Evolutionary conservation across 2,329 filamentous ascomycete species (phyloP).

Genomic region (Colletotrichum costaricense): DNA sequence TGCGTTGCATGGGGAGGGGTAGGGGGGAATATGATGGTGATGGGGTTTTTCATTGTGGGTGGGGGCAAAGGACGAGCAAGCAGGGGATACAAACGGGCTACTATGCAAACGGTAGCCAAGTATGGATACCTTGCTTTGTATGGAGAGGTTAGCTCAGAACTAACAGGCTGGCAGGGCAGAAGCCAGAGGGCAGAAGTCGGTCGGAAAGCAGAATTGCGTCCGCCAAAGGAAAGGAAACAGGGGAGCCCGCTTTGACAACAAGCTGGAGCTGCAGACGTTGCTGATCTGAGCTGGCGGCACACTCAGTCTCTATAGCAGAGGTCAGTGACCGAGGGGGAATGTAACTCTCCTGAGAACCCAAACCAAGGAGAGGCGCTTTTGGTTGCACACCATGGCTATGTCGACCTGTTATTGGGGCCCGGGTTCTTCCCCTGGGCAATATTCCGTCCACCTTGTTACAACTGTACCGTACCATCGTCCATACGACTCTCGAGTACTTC

Average conservation of each 20-base stretch:
- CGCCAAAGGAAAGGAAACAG: neutral
- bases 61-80: neutral
- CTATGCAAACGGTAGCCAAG: neutral
- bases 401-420: neutral
- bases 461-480: neutral
- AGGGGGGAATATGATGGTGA: constrained; percentile 7
- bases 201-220: neutral
- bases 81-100: neutral
- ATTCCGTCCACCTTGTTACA: neutral
- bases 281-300: constrained; percentile 11
- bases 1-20: constrained; percentile 25
- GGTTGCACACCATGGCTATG: neutral
- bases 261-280: constrained; percentile 4
- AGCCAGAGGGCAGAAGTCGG: neutral
- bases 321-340: neutral
- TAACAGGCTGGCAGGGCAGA: neutral
- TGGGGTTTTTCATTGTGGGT: neutral
- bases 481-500: neutral
- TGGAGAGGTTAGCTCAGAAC: neutral
- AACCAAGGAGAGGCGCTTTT: neutral
- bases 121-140: neutral
- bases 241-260: constrained; percentile 23
- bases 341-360: neutral
- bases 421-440: neutral
- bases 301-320: neutral